Evolutionary conservation across 1,139 yeast genomes (phyloP), one percentile per base, ranked within the genome.

Genomic region (Citeromyces hawaiiensis): DNA sequence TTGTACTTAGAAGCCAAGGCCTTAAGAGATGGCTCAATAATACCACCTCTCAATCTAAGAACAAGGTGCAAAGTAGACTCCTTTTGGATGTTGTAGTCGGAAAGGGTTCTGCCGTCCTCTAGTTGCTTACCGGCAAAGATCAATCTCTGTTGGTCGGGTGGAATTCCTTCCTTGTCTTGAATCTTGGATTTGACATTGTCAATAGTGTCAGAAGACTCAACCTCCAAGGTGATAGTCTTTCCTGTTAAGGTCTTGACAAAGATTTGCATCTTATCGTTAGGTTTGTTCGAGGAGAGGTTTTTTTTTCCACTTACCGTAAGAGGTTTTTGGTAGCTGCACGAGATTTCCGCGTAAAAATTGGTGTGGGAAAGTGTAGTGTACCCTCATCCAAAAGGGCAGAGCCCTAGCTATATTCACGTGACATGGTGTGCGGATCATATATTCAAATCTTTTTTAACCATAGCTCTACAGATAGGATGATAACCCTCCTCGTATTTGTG

Each of bases 1-100:
- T 91, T 91, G 87, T 83, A 91, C 76, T 91, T 91, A 66, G 96
- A 86, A 69, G 98, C 98, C 65, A 91, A 82, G 61, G 93, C 96
- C 77, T 88, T 91, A 64, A 91, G 82, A 61, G 97, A 88, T 74
- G 98, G 98, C 80, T 91, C 98, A 69, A 91, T 91, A 76, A 88
- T 86, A 72, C 87, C 86, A 74, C 94, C 94, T 76, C 94, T 83
- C 64, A 83, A 78, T 72, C 94, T 83, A 56, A 83, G 72, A 47
- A 83, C 94, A 68, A 83, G 75, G 66, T 83, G 94, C 48, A 83
- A 67, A 49, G 94, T 83, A 45, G 94, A 83, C 73, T 83, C 94
- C 76, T 83, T 83, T 70, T 83, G 94, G 66, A 83, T 83, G 83
- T 83, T 83, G 86, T 83, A 83, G 73, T 83, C 94, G 49, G 91